Percentiles rank a stretch among this genome's conserved stretches.
These are phyloP conservation scores for Diospyros kaki DNA, from an alignment of 148 eudicot genomes.

Conservation along the genomic window DNA sequence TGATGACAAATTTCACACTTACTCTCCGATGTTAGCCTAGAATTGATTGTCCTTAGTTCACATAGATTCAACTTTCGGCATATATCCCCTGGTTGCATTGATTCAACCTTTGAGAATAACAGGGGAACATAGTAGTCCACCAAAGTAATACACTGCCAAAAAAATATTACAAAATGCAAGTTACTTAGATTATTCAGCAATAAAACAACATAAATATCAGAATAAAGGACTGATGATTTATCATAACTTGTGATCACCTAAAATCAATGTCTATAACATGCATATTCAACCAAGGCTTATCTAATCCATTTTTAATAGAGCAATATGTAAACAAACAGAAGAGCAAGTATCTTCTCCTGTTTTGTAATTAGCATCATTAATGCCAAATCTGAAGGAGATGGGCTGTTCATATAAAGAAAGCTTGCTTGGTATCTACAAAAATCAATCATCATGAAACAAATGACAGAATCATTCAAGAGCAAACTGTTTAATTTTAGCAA, in stretches of 20 bases:
- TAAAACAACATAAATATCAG: background rate
- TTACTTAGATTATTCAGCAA: background rate
- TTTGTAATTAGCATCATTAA: no score
- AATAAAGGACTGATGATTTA: background rate
- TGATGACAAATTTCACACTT: conserved; percentile 62
- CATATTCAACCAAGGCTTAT: no score
- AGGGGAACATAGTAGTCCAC: conserved; percentile 79
- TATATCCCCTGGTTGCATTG: conserved; percentile 50
- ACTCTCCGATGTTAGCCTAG: conserved; percentile 21
- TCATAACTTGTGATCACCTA: no score
- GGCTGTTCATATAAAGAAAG: no score
- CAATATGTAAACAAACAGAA: no score
- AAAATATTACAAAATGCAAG: background rate
- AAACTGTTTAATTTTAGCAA: background rate
- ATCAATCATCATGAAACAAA: background rate
- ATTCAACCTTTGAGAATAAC: conserved; percentile 61
- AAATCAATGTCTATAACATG: no score
- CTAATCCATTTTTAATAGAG: no score
- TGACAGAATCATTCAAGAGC: background rate
- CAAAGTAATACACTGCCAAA: conserved; percentile 62
- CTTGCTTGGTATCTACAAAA: no score
- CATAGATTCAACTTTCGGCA: conserved; percentile 64
- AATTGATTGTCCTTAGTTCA: conserved; percentile 18
- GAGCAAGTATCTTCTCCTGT: background rate
- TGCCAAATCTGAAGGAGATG: no score